Evolutionary conservation across 768 basidiomycete genomes (phyloP).

Genomic region (Stropharia rugosoannulata): DNA sequence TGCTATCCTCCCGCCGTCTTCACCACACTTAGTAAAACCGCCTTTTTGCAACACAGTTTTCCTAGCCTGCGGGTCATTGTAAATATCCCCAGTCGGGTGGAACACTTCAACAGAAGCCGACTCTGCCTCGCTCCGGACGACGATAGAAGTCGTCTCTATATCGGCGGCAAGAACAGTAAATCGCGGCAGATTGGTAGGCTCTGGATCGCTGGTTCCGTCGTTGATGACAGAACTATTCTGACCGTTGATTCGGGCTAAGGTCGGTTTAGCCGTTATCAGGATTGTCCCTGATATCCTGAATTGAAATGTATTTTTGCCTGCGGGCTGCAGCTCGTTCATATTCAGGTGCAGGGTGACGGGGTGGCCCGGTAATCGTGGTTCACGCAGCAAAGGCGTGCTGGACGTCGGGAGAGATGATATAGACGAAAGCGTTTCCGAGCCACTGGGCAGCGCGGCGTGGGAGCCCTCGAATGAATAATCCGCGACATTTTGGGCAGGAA

Average conservation of each 20-base stretch:
- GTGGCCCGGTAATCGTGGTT: constrained; percentile 44
- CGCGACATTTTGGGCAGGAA: constrained; percentile 60
- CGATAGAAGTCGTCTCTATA: constrained; percentile 53
- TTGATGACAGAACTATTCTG: constrained; percentile 15
- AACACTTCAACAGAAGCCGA: constrained; percentile 56
- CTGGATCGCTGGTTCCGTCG: constrained; percentile 23
- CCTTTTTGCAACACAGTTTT: constrained; percentile 64
- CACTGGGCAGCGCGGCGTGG: constrained; percentile 30
- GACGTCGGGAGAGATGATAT: constrained; percentile 50
- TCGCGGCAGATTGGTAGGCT: constrained; percentile 61
- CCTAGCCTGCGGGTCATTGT: constrained; percentile 56
- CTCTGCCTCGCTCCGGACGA: constrained; percentile 61
- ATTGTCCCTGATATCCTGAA: constrained; percentile 69
- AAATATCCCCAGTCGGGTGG: constrained; percentile 52
- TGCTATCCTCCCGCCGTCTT: constrained; percentile 58
- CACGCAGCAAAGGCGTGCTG: constrained; percentile 21
- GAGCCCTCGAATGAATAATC: constrained; percentile 79
- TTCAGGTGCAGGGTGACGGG: constrained; percentile 78
- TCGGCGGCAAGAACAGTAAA: constrained; percentile 73
- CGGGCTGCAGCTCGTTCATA: constrained; percentile 72
- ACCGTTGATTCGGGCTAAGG: constrained; percentile 25
- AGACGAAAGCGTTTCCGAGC: constrained; percentile 42
- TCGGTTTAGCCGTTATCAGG: constrained; percentile 49
- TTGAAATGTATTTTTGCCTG: constrained; percentile 61
- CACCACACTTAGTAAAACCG: constrained; percentile 57